Conservation (phyloP, 352 stramenopile genomes). For the Phytophthora capsici region DNA sequence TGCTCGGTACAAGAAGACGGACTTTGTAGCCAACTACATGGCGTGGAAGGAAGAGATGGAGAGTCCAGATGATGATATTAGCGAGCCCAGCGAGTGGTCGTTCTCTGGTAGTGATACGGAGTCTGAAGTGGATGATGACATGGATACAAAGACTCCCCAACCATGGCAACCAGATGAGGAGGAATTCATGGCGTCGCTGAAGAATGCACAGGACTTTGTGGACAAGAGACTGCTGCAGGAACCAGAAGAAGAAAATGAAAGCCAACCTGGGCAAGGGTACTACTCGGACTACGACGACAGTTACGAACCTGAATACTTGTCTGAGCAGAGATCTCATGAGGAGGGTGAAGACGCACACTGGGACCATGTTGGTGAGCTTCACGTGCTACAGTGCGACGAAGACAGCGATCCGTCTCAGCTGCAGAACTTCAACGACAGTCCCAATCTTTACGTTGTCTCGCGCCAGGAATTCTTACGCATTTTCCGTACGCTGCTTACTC, state of each 20-base stretch:
- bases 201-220: constrained; percentile 49
- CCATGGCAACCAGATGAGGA: constrained; percentile 42
- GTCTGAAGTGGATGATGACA: constrained; percentile 32
- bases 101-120: constrained; percentile 75
- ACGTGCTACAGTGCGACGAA: constrained; percentile 37
- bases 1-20: constrained; percentile 52
- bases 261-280: constrained; percentile 69
- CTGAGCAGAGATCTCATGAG: constrained; percentile 25
- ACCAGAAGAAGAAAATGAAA: constrained; percentile 40
- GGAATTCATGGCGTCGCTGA: constrained; percentile 53
- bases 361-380: constrained; percentile 42
- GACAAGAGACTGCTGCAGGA: constrained; percentile 55
- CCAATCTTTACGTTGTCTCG: constrained; percentile 73
- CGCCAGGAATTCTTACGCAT: constrained; percentile 63
- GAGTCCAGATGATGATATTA: constrained; percentile 50
- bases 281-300: constrained; percentile 72
- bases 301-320: constrained; percentile 34
- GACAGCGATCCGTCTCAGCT: constrained; percentile 35
- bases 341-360: constrained; percentile 68
- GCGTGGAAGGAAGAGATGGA: constrained; percentile 47
- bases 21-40: constrained; percentile 70
- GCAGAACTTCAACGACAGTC: constrained; percentile 31
- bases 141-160: constrained; percentile 22
- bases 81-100: constrained; percentile 61
- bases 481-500: constrained; percentile 46